Evolutionary conservation across 106 monocot species (phyloP).

Genomic region (Dendrobium chrysotoxum): DNA sequence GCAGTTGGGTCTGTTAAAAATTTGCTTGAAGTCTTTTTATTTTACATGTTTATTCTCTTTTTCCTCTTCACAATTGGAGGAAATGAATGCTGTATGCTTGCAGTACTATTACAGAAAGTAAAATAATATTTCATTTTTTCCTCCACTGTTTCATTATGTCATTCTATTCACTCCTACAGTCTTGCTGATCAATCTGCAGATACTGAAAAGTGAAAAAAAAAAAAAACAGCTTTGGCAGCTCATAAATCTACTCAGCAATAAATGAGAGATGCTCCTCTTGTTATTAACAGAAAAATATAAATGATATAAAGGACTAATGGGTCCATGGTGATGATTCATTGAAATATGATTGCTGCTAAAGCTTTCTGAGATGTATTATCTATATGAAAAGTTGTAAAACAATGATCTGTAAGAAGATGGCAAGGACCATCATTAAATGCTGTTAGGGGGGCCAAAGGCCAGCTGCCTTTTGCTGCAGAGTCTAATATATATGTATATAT

Average conservation of each 20-base stretch:
- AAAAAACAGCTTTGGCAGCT: background rate
- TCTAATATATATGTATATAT: background rate
- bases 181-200: background rate
- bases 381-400: background rate
- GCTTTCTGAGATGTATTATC: slow-evolving; percentile 1
- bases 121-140: no score
- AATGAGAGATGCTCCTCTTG: background rate
- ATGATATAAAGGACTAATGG: background rate
- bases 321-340: background rate
- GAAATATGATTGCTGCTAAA: background rate
- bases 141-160: no score
- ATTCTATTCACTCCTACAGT: background rate
- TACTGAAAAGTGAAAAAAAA: background rate
- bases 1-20: background rate
- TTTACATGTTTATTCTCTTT: background rate
- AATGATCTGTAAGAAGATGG: background rate
- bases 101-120: no score
- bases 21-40: background rate
- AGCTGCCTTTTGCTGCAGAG: background rate
- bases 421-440: background rate
- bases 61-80: background rate
- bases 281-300: background rate
- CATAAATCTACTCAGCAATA: background rate
- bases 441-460: background rate
- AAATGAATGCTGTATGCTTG: background rate